phyloP scores from a whole-genome alignment of 2,329 filamentous ascomycete genomes.

The Hypoxylon sp. region DNA sequence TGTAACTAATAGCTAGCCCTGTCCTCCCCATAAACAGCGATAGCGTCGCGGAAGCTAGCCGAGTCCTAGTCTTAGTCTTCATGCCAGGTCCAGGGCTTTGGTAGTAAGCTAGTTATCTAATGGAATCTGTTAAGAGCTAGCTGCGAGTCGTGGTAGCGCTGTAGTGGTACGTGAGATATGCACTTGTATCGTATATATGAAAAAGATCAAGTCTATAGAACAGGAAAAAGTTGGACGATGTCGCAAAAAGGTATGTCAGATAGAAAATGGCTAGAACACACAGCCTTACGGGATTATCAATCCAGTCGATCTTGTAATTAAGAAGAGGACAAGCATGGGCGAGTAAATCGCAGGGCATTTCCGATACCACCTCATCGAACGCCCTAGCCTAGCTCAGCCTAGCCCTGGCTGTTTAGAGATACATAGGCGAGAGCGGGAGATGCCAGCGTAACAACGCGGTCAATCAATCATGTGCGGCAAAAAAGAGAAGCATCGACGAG shows the following conservation, averaged over 20 bases:
- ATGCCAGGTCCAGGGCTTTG: constrained; percentile 17
- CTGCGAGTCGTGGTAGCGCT: neutral
- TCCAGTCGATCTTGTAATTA: constrained; percentile 23
- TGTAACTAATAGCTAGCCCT: constrained; percentile 36
- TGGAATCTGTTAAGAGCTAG: constrained; percentile 1
- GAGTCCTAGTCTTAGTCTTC: constrained; percentile 21
- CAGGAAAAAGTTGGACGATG: constrained; percentile 5
- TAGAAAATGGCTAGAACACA: constrained; percentile 12
- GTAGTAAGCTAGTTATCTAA: constrained; percentile 11
- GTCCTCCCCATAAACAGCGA: constrained; percentile 23
- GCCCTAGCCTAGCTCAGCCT: constrained; percentile 38
- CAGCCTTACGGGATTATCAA: constrained; percentile 38
- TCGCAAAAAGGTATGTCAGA: constrained; percentile 17
- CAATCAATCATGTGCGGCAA: constrained; percentile 31
- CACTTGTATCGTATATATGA: constrained; percentile 4
- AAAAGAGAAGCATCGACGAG: constrained; percentile 1
- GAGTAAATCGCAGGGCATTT: constrained; percentile 31
- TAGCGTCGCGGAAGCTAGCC: constrained; percentile 16
- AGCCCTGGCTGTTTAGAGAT: constrained; percentile 32
- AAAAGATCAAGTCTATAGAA: neutral
- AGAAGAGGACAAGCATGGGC: constrained; percentile 10
- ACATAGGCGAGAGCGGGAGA: constrained; percentile 35
- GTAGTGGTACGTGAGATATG: constrained; percentile 6
- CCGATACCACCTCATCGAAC: constrained; percentile 35
- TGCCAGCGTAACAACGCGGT: constrained; percentile 28